Conservation (phyloP, 257 asterid species). For the Hygrophila difformis region DNA sequence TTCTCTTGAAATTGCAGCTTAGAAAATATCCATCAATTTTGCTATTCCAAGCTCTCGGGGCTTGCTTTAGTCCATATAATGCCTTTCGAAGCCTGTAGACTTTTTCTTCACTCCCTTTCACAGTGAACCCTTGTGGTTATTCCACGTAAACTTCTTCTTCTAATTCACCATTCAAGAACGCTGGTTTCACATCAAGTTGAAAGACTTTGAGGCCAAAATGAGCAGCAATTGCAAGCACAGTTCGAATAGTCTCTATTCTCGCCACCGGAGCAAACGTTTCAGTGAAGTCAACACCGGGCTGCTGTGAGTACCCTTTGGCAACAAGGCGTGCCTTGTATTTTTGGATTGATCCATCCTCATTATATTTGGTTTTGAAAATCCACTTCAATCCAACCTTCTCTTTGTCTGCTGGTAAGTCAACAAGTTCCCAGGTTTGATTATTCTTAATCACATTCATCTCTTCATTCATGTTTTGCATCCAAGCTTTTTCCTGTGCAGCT, state of each 20-base stretch:
- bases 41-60: neutral
- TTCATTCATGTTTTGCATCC: neutral
- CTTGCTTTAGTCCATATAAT: neutral
- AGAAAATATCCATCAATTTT: neutral
- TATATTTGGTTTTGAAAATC: neutral
- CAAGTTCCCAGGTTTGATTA: neutral
- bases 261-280: neutral
- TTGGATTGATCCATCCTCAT: neutral
- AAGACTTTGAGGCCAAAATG: neutral
- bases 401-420: too few species aligned
- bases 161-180: neutral
- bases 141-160: neutral
- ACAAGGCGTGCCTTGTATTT: neutral
- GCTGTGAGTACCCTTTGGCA: too few species aligned
- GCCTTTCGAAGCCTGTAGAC: neutral
- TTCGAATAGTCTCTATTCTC: neutral
- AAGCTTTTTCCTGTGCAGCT: neutral
- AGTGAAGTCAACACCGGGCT: neutral
- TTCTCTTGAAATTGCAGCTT: neutral
- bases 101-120: neutral
- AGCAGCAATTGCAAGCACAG: neutral
- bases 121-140: neutral
- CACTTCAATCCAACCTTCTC: neutral
- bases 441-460: neutral
- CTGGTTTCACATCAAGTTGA: neutral